Evolutionary conservation across 257 asterid species (phyloP), one percentile per base, ranked within the genome.

Genomic region (Marsdenia floribunda): DNA sequence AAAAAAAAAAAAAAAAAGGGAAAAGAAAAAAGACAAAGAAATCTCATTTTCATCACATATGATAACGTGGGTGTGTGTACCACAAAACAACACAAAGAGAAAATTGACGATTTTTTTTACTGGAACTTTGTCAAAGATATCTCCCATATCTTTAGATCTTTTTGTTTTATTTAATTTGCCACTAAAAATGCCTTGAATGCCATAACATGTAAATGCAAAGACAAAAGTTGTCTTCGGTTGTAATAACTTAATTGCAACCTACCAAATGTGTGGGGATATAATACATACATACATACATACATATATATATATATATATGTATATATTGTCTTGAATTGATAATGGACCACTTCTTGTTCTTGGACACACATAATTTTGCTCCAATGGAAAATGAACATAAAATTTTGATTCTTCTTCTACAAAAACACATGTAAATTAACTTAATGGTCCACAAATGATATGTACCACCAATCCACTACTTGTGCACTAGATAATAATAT

Each of bases 381-480:
- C 52, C 38, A 15, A 40, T 75, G 2, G 24, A 57, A 72, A 21
- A 6, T 49, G 73, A 22, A 50, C n/a, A 49, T 6, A 52, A 46
- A 49, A 19, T 6, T 44, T 44, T 15, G 11, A 26, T 38, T 33
- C 66, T 42, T 54, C 60, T 71, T 71, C 68, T 52, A 47, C 37
- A 67, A 26, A 59, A 37, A 77, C 38, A 66, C 54, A 26, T 52
- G 47, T 33, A 40, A 71, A 24, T 42, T 61, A 63, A 29, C 33
- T 29, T 29, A 29, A 71, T 63, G 73, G 76, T 77, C 77, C 81
- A 77, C 68, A 16, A 75, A 72, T 64, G 73, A 58, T 54, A 70
- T 42, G 75, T 72, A 65, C 77, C 73, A 77, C 81, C 59, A 64
- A 50, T 52, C 59, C 80, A 77, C 80, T 77, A 77, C 29, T 54